A percentile compares a stretch with the other conserved stretches of the same genome.
Evolutionary conservation across 805 yeast species (phyloP).

Genomic region (Zygosaccharomyces lentus): DNA sequence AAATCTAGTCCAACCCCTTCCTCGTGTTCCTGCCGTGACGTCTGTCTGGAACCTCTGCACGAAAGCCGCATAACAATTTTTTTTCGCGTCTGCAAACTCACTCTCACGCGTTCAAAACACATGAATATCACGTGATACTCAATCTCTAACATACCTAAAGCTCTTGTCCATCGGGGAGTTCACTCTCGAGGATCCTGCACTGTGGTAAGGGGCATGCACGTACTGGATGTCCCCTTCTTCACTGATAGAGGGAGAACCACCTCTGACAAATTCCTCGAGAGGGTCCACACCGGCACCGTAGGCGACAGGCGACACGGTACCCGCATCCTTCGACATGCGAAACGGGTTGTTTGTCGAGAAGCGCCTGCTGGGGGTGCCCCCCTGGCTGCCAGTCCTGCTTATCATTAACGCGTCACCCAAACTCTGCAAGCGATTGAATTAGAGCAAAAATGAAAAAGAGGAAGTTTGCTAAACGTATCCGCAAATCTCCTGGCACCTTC

Average conservation of each 20-base stretch:
- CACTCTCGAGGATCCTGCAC: constrained; percentile 22
- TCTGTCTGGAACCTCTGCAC: neutral
- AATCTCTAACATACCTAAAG: constrained; percentile 14
- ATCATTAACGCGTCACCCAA: constrained; percentile 14
- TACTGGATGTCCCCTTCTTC: constrained; percentile 25
- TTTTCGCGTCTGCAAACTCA: neutral
- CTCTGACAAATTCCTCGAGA: constrained; percentile 55
- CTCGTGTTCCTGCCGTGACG: neutral
- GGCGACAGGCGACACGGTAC: constrained; percentile 1
- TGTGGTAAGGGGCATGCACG: constrained; percentile 18
- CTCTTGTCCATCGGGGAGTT: constrained; percentile 35
- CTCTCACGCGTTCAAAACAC: neutral
- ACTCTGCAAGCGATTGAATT: neutral
- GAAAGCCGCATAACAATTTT: neutral
- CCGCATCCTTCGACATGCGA: constrained; percentile 41
- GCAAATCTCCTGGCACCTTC: neutral
- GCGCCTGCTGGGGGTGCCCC: constrained; percentile 32
- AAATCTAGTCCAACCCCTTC: neutral
- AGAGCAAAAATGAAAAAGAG: neutral
- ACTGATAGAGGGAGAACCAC: constrained; percentile 34
- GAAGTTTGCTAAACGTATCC: neutral
- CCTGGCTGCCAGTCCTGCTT: constrained; percentile 23
- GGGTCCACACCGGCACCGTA: constrained; percentile 23
- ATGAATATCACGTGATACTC: neutral
- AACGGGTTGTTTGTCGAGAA: constrained; percentile 73